phyloP scores from a whole-genome alignment of 176 grass and related monocot species.

The Phoenix dactylifera region DNA sequence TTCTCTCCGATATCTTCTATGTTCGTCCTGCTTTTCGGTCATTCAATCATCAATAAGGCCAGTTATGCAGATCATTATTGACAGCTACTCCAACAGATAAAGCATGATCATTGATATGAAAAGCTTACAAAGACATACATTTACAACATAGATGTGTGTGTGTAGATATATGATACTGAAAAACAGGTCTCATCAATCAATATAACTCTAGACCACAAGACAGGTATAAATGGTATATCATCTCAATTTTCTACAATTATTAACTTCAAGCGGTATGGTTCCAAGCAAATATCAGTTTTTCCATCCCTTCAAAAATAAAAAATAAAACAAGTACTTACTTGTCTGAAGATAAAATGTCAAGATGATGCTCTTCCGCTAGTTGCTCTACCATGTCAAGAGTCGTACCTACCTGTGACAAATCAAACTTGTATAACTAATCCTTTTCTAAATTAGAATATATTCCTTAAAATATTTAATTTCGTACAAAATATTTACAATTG shows the following conservation, averaged over 20 bases:
- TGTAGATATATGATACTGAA: too few species aligned
- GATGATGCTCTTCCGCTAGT: conserved; percentile 37
- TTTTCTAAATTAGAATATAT: too few species aligned
- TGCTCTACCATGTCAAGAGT: conserved; percentile 42
- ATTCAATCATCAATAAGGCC: conserved; percentile 16
- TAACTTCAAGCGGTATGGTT: too few species aligned
- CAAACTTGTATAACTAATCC: too few species aligned
- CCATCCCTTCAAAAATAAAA: not conserved
- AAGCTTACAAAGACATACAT: not conserved
- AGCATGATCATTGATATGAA: not conserved
- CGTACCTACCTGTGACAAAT: conserved; percentile 25
- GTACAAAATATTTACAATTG: too few species aligned
- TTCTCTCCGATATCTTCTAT: conserved; percentile 40
- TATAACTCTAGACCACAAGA: too few species aligned
- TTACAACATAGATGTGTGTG: too few species aligned
- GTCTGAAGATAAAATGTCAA: conserved; percentile 48
- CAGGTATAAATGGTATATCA: too few species aligned
- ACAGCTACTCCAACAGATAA: conserved; percentile 11
- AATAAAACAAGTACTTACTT: conserved; percentile 30
- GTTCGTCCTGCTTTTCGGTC: conserved; percentile 29
- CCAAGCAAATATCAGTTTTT: too few species aligned
- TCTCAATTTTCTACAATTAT: too few species aligned
- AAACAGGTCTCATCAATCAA: too few species aligned
- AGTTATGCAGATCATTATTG: not conserved
- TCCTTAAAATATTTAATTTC: too few species aligned